These are phyloP conservation scores for Phytophthora megakarya DNA, from an alignment of 352 stramenopile species.

Conservation along the genomic window DNA sequence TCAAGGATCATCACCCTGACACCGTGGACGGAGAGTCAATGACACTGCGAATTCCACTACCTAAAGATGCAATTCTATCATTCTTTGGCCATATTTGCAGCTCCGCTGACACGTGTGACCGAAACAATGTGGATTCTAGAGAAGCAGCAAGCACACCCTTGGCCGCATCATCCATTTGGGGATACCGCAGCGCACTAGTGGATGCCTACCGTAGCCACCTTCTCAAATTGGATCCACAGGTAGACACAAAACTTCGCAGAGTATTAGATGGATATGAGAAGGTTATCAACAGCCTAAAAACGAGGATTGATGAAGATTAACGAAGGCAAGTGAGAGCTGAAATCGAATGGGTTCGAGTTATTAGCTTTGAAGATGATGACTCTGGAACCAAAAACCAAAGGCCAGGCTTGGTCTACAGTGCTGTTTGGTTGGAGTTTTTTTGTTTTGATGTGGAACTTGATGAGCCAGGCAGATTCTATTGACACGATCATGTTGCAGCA, in stretches of 20 bases:
- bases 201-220: neutral
- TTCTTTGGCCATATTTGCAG: slow-evolving; percentile 1
- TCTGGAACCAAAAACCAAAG: no score
- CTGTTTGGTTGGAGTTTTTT: no score
- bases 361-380: no score
- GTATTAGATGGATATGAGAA: neutral
- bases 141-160: neutral
- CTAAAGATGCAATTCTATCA: neutral
- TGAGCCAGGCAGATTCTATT: no score
- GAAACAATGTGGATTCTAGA: neutral
- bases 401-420: no score
- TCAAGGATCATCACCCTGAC: no score
- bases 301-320: neutral
- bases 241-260: neutral
- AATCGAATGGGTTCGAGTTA: no score
- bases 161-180: neutral
- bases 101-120: neutral
- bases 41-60: neutral
- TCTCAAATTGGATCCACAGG: neutral
- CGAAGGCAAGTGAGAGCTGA: no score
- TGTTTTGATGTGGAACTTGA: no score
- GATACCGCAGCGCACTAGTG: neutral
- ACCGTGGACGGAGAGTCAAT: neutral
- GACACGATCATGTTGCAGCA: no score
- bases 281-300: neutral